These are phyloP conservation scores for Erodium maritimum DNA, from an alignment of 345 rosid species.

Conservation along the genomic window DNA sequence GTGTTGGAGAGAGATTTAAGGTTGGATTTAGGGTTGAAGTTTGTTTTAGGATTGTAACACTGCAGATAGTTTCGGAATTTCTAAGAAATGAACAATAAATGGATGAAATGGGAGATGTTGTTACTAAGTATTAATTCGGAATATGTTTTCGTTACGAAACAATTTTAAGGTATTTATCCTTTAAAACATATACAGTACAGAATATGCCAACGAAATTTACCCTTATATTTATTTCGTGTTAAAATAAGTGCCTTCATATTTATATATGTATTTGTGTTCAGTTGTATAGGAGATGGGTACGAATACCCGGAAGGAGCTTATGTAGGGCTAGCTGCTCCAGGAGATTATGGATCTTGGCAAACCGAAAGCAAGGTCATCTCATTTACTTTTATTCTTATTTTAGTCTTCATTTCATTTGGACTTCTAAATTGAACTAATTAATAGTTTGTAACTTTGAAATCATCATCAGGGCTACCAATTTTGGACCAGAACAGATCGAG, in stretches of 20 bases:
- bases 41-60: too few relatives aligned
- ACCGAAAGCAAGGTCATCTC: conserved; percentile 43
- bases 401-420: background rate
- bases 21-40: too few relatives aligned
- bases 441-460: background rate
- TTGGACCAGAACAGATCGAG: conserved; percentile 54
- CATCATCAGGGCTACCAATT: conserved; percentile 59
- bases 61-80: too few relatives aligned
- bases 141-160: too few relatives aligned
- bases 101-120: too few relatives aligned
- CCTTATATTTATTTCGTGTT: background rate
- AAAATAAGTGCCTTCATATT: background rate
- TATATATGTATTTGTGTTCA: conserved; percentile 22
- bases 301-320: conserved; percentile 38
- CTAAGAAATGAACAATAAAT: too few relatives aligned
- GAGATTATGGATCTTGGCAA: conserved; percentile 61
- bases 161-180: too few relatives aligned
- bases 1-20: too few relatives aligned
- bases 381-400: background rate
- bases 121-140: too few relatives aligned
- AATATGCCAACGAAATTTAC: too few relatives aligned
- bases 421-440: background rate
- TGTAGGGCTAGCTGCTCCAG: conserved; percentile 53
- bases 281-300: conserved; percentile 19
- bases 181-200: too few relatives aligned